These are phyloP conservation scores for Lojkania enalia DNA, from an alignment of 2,329 filamentous ascomycete species.

Conservation along the genomic window DNA sequence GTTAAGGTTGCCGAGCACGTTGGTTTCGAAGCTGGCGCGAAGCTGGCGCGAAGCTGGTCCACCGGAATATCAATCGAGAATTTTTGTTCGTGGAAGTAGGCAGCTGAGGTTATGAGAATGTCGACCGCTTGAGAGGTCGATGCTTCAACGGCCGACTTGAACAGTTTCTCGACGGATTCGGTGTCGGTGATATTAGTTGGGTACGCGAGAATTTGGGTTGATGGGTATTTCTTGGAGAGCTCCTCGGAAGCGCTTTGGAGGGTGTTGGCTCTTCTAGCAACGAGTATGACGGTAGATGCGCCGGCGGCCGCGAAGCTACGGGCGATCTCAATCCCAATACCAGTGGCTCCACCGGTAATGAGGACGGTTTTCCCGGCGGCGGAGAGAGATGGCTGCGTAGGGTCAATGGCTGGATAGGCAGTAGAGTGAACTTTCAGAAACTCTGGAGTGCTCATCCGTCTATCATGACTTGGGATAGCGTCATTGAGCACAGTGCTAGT, in stretches of 20 bases:
- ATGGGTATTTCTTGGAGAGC: constrained; percentile 1
- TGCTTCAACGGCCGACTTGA: not conserved
- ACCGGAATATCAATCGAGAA: not conserved
- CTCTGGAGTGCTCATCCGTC: not conserved
- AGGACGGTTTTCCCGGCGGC: constrained; percentile 16
- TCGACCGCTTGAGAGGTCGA: not conserved
- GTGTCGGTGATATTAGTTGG: constrained; percentile 4
- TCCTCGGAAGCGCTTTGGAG: constrained; percentile 3
- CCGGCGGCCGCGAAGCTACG: constrained; percentile 5
- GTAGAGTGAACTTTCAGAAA: constrained; percentile 10
- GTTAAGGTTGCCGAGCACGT: constrained; percentile 9
- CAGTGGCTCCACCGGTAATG: constrained; percentile 39
- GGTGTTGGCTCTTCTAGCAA: constrained; percentile 24
- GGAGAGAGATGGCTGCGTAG: constrained; percentile 20
- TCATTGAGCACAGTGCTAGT: too few relatives aligned
- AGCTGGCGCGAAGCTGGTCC: too few relatives aligned
- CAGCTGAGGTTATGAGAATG: constrained; percentile 7
- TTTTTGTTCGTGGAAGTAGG: not conserved
- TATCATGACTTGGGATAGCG: constrained; percentile 2
- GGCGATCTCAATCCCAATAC: constrained; percentile 8
- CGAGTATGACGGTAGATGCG: constrained; percentile 13
- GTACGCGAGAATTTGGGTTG: constrained; percentile 3
- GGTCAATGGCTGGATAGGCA: constrained; percentile 29
- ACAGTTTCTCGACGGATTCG: not conserved
- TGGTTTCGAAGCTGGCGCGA: constrained; percentile 1